A percentile compares a stretch with the other conserved stretches of the same genome.
Conservation (phyloP, 768 basidiomycete genomes). For the Mycena olivaceomarginata region DNA sequence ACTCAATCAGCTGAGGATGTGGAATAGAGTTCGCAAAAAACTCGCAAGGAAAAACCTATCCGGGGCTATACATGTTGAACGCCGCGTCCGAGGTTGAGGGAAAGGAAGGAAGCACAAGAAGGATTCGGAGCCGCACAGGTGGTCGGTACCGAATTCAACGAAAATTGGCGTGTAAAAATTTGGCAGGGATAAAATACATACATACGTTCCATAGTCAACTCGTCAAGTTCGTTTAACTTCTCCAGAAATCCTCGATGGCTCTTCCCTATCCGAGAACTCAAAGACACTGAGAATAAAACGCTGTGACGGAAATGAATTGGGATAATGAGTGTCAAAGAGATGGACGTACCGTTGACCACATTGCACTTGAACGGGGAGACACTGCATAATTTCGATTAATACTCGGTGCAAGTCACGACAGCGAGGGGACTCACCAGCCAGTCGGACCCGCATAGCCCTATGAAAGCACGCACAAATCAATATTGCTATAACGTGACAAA, state of each 20-base stretch:
- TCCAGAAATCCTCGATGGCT: background rate
- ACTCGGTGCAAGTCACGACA: background rate
- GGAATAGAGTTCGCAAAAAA: slow-evolving; percentile 22
- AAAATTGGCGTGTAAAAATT: background rate
- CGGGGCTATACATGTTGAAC: background rate
- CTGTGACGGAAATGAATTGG: slow-evolving; percentile 38
- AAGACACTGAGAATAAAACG: slow-evolving; percentile 62
- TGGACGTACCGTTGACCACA: slow-evolving; percentile 55
- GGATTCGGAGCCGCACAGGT: too few relatives aligned
- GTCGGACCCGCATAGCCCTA: slow-evolving; percentile 61
- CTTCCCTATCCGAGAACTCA: slow-evolving; percentile 36
- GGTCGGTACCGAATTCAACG: too few relatives aligned
- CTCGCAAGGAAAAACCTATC: slow-evolving; percentile 29
- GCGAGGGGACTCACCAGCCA: slow-evolving; percentile 54
- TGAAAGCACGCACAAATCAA: background rate
- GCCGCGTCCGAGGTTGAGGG: too few relatives aligned
- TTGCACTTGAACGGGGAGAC: slow-evolving; percentile 61
- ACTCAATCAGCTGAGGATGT: background rate
- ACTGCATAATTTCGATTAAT: slow-evolving; percentile 42
- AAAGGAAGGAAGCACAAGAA: too few relatives aligned
- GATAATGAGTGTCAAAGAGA: background rate
- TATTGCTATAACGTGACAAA: background rate
- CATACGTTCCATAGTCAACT: background rate
- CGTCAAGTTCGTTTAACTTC: background rate
- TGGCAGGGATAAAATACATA: background rate